phyloP scores from a whole-genome alignment of 352 stramenopile genomes.

The Phytophthora pseudosyringae region DNA sequence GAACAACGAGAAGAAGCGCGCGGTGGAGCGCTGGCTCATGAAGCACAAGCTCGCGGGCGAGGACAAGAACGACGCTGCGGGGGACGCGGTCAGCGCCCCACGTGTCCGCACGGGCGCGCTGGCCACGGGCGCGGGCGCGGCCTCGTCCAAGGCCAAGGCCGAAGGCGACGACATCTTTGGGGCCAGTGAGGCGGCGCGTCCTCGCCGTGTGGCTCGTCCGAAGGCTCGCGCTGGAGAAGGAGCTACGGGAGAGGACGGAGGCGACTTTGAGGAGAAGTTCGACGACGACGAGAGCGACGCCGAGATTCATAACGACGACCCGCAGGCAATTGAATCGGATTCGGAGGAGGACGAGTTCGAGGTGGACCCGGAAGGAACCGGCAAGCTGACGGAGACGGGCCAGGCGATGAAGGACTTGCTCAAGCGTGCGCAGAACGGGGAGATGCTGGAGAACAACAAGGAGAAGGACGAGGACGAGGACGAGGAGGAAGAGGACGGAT shows the following conservation, averaged over 20 bases:
- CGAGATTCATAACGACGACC: conserved; percentile 80
- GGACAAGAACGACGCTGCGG: conserved; percentile 58
- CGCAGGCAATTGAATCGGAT: conserved; percentile 68
- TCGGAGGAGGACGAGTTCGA: conserved; percentile 84
- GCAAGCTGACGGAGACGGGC: conserved; percentile 82
- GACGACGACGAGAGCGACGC: conserved; percentile 88
- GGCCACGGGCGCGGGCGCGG: neutral
- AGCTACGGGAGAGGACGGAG: conserved; percentile 79
- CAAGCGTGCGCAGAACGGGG: conserved; percentile 76
- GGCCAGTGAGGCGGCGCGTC: conserved; percentile 50
- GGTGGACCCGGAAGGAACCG: conserved; percentile 67
- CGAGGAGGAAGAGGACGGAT: conserved; percentile 67
- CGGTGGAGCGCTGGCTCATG: conserved; percentile 89
- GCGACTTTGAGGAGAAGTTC: conserved; percentile 90
- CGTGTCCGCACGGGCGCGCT: conserved; percentile 76
- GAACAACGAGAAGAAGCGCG: conserved; percentile 91
- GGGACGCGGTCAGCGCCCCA: conserved; percentile 70
- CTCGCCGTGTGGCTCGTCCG: conserved; percentile 52
- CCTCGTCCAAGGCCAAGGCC: conserved; percentile 38
- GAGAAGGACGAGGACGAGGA: conserved; percentile 73
- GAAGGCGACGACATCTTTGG: conserved; percentile 77
- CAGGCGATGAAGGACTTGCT: conserved; percentile 88
- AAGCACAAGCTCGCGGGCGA: conserved; percentile 87
- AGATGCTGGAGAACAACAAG: conserved; percentile 66
- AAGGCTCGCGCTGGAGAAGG: conserved; percentile 60